A percentile compares a stretch with the other conserved stretches of the same genome.
These are phyloP conservation scores for Trichosporon sp. DNA, from an alignment of 1,284 basidiomycete species.

Conservation along the genomic window DNA sequence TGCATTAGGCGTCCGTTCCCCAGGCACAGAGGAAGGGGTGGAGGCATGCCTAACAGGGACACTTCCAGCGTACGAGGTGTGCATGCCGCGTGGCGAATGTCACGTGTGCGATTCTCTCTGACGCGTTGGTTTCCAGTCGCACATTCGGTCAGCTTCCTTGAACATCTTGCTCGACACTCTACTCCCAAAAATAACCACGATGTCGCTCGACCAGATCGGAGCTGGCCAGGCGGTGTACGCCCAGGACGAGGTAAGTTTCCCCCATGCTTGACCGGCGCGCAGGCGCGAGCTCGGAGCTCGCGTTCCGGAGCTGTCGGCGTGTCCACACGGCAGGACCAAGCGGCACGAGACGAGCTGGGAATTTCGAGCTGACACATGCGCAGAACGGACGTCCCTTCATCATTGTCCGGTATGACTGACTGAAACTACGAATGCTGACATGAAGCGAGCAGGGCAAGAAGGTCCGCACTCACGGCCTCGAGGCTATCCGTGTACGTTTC, in stretches of 20 bases:
- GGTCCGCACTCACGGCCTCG: constrained; percentile 88
- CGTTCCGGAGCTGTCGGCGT: not conserved
- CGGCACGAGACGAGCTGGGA: not conserved
- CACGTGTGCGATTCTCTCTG: not conserved
- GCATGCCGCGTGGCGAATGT: not conserved
- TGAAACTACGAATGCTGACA: constrained; percentile 16
- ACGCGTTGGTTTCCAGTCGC: constrained; percentile 11
- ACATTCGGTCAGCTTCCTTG: constrained; percentile 28
- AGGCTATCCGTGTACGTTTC: constrained; percentile 85
- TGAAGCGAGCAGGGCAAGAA: constrained; percentile 85
- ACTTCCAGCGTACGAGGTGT: not conserved
- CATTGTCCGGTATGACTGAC: constrained; percentile 66
- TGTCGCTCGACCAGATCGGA: constrained; percentile 55
- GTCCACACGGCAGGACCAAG: not conserved
- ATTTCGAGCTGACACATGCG: constrained; percentile 20
- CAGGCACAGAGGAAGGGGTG: not conserved
- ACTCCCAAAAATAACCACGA: constrained; percentile 27
- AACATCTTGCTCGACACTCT: constrained; percentile 19
- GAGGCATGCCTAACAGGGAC: not conserved
- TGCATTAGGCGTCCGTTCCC: not conserved
- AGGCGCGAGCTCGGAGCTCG: not conserved
- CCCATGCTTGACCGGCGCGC: not conserved
- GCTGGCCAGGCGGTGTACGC: constrained; percentile 74
- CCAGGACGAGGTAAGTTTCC: constrained; percentile 74
- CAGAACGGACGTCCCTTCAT: constrained; percentile 97